phyloP scores from a whole-genome alignment of 164 flowering plant species.

The Warburgia ugandensis region DNA sequence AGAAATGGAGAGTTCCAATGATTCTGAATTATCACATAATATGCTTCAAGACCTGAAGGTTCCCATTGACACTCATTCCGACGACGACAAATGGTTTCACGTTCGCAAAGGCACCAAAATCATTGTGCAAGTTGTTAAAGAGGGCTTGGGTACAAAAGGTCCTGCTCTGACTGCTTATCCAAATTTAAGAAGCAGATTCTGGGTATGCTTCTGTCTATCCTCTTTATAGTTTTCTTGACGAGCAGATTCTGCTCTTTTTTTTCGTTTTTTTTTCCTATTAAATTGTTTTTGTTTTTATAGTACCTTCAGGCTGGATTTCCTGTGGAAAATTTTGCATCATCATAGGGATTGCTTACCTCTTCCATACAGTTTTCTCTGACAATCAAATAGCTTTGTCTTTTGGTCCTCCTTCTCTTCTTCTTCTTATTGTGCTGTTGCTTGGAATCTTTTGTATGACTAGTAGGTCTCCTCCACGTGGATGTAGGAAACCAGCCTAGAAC shows the following conservation, averaged over 20 bases:
- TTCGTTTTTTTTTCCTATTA: not conserved
- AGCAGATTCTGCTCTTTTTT: not conserved
- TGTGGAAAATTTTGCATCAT: no score
- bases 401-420: no score
- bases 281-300: not conserved
- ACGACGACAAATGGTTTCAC: slow-evolving; percentile 51
- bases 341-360: no score
- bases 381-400: no score
- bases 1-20: slow-evolving; percentile 21
- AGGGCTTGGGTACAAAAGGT: slow-evolving; percentile 94
- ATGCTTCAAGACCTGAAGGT: slow-evolving; percentile 20
- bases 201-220: slow-evolving; percentile 44
- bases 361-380: no score
- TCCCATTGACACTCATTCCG: slow-evolving; percentile 7
- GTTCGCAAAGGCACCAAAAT: slow-evolving; percentile 82
- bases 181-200: slow-evolving; percentile 83
- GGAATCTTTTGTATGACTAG: no score
- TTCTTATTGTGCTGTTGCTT: no score
- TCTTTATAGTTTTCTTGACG: not conserved
- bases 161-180: slow-evolving; percentile 92
- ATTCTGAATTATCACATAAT: slow-evolving; percentile 17
- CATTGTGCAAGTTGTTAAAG: slow-evolving; percentile 92
- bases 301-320: not conserved
- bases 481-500: no score
- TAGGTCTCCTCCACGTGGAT: no score